A percentile compares a stretch with the other conserved stretches of the same genome.
Evolutionary conservation across 2,329 filamentous ascomycete species (phyloP).

Genomic region (Hymenoscyphus infarciens): DNA sequence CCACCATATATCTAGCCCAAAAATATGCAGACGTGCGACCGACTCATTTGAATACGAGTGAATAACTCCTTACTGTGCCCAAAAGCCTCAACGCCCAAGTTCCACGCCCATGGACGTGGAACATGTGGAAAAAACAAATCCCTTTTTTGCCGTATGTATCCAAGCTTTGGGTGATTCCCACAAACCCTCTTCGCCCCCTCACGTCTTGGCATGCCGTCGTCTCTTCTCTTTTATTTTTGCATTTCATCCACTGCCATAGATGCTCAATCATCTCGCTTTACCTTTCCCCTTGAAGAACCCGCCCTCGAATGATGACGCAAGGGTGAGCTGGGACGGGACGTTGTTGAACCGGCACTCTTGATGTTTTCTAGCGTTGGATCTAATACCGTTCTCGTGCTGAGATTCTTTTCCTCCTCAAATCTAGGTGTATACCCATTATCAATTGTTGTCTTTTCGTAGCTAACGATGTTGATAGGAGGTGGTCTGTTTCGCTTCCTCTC

Average conservation of each 20-base stretch:
- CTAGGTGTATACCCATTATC: constrained; percentile 35
- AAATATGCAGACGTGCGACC: constrained; percentile 1
- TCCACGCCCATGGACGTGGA: not conserved
- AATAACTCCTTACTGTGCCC: not conserved
- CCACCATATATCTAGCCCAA: not conserved
- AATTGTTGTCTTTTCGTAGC: constrained; percentile 64
- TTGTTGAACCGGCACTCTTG: constrained; percentile 47
- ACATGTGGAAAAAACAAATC: not conserved
- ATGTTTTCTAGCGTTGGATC: constrained; percentile 28
- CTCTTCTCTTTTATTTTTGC: constrained; percentile 7
- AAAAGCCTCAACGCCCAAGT: not conserved
- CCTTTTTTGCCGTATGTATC: not conserved
- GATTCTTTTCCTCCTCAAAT: constrained; percentile 29
- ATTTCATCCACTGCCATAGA: not conserved
- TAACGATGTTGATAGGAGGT: constrained; percentile 64
- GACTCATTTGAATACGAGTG: not conserved
- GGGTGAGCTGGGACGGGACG: constrained; percentile 50
- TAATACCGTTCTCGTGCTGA: constrained; percentile 28
- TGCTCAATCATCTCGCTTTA: constrained; percentile 38
- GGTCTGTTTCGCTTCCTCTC: constrained; percentile 59
- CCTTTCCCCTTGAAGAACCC: constrained; percentile 37
- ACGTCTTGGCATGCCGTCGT: constrained; percentile 9
- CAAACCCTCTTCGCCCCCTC: not conserved
- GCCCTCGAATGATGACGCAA: constrained; percentile 41
- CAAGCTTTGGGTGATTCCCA: not conserved